Percentiles rank a stretch among this genome's conserved stretches.
These are phyloP conservation scores for Lumnitzera littorea DNA, from an alignment of 345 rosid species.

Conservation along the genomic window DNA sequence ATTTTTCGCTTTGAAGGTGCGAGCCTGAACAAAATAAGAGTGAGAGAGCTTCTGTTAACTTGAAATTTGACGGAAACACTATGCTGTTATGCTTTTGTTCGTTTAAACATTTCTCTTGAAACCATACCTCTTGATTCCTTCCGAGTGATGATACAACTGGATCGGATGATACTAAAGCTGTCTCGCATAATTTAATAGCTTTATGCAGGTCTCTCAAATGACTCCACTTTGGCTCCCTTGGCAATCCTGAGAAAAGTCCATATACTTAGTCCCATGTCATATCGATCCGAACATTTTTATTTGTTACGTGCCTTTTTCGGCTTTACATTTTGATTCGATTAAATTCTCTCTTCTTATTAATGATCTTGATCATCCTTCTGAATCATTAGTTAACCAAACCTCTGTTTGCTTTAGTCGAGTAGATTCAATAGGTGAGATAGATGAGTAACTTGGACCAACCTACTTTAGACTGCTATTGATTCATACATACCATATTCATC, in stretches of 20 bases:
- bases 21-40: slow-evolving; percentile 22
- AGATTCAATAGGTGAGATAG: not conserved
- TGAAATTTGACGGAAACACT: not conserved
- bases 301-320: no score
- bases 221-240: slow-evolving; percentile 39
- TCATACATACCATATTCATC: slow-evolving; percentile 35
- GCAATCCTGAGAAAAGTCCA: slow-evolving; percentile 17
- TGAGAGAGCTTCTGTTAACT: not conserved
- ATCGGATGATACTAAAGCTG: slow-evolving; percentile 40
- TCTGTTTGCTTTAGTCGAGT: no score
- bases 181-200: slow-evolving; percentile 37
- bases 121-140: slow-evolving; percentile 23
- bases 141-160: slow-evolving; percentile 31
- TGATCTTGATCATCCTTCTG: no score
- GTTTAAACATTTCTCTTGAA: not conserved
- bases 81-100: no score
- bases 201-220: slow-evolving; percentile 38
- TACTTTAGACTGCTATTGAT: not conserved
- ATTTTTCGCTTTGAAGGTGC: slow-evolving; percentile 23
- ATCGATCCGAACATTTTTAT: no score
- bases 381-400: no score
- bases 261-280: no score
- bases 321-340: no score
- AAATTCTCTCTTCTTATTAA: no score
- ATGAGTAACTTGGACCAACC: not conserved